Base-by-base conservation (phyloP, 768 basidiomycete genomes). In the Jaapia argillacea region DNA sequence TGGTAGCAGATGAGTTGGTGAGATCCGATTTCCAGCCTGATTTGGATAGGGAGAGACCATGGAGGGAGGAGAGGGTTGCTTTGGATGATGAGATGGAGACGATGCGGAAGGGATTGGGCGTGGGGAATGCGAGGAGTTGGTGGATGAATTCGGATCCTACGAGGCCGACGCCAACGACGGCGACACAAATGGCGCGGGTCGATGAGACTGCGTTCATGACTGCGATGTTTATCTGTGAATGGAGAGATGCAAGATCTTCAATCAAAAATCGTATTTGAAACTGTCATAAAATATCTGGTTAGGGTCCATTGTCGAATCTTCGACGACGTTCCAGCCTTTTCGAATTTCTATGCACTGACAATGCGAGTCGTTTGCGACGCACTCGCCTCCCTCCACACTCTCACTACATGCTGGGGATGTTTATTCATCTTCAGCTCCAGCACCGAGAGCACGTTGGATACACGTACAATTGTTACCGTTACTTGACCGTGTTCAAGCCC, bases 121-220 rank as follows among this genome's bases (percentile, higher is more conserved):
- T 47, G 2, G 84, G 79, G 26, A 81, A 71, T 10, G 80, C 67
- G 39, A 78, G 70, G 20, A 97, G 71, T 62, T 98, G 96, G 33
- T 71, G 62, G 59, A 98, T 70, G 54, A 98, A 77, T 57, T 90
- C 88, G 31, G 77, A 70, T 23, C 96, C 96, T 21, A 99, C 96
- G 42, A 94, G 85, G 3, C 96, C 96, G 24, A 90, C 75, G 45
- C 96, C 96, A 44, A 97, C 71, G 50, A 96, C 72, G 36, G 89
- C 89, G 42, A 97, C 78, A 7, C 60, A 50, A 43, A 64, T 67
- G 59, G 28, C 16, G 10, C 16, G 28, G 16, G 10, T 33, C 28
- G 28, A 33, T 16, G 28, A 10, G 16, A 33, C 10, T 10, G 28
- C 10, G 28, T 10, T 16, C 28, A 33, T 33, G 28, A n/a, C n/a